Percentiles rank a stretch among this genome's conserved stretches.
Evolutionary conservation across 177 flowering plant species (phyloP).

Genomic region (Tripterygium wilfordii): DNA sequence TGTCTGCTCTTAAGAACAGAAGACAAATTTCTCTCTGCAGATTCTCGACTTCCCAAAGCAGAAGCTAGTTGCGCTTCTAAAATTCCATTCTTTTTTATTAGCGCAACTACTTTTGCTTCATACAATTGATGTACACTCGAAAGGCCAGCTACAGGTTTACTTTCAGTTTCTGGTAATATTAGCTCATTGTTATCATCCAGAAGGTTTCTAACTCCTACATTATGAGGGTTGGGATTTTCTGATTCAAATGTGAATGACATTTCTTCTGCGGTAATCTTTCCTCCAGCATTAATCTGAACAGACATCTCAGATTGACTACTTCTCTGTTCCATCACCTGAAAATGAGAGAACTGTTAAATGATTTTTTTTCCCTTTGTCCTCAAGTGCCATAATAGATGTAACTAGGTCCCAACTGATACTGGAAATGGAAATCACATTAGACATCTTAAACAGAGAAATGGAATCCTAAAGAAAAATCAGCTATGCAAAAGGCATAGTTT

Average conservation of each 20-base stretch:
- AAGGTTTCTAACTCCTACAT: conserved; percentile 26
- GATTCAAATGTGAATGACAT: conserved; percentile 26
- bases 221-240: conserved; percentile 30
- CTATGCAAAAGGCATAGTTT: too few relatives aligned
- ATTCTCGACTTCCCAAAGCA: conserved; percentile 62
- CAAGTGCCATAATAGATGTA: too few relatives aligned
- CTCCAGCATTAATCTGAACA: conserved; percentile 24
- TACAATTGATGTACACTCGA: conserved; percentile 50
- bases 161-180: conserved; percentile 35
- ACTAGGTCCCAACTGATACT: too few relatives aligned
- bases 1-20: conserved; percentile 58
- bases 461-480: too few relatives aligned
- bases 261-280: conserved; percentile 31
- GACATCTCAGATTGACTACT: conserved; percentile 37
- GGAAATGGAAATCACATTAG: too few relatives aligned
- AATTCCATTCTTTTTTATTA: conserved; percentile 59
- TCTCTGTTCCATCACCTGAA: conserved; percentile 47
- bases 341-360: conserved; percentile 13
- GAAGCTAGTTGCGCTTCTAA: conserved; percentile 79
- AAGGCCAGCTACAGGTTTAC: conserved; percentile 30
- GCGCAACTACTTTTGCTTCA: conserved; percentile 57
- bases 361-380: too few relatives aligned
- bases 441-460: too few relatives aligned
- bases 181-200: conserved; percentile 34
- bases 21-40: conserved; percentile 65